These are phyloP conservation scores for Talaromyces sp. DNA, from an alignment of 2,329 filamentous ascomycete species.

Conservation along the genomic window DNA sequence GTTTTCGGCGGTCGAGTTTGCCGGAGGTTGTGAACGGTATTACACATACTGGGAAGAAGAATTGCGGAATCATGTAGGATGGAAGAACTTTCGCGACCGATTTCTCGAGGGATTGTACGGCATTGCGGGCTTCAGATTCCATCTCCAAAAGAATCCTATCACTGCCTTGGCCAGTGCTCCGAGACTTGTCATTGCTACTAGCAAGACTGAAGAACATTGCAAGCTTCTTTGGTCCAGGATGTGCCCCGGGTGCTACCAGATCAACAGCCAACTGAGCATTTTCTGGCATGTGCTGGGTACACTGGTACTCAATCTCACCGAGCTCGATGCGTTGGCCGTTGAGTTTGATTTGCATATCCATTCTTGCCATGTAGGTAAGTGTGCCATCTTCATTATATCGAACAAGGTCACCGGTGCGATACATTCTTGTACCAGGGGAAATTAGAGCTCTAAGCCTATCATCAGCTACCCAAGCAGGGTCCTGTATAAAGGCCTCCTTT, in stretches of 20 bases:
- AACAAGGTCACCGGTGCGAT: slow-evolving; percentile 35
- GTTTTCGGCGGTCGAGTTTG: slow-evolving; percentile 17
- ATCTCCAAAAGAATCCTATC: slow-evolving; percentile 29
- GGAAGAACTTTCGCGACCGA: slow-evolving; percentile 24
- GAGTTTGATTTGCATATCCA: slow-evolving; percentile 41
- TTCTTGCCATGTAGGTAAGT: slow-evolving; percentile 30
- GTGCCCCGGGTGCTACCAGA: slow-evolving; percentile 34
- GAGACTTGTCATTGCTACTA: slow-evolving; percentile 5
- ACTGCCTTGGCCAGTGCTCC: slow-evolving; percentile 2
- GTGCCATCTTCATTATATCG: slow-evolving; percentile 38
- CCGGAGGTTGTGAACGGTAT: slow-evolving; percentile 18
- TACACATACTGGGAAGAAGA: slow-evolving; percentile 12
- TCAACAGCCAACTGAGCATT: slow-evolving; percentile 45
- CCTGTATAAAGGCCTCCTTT: slow-evolving; percentile 32
- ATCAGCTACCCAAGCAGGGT: slow-evolving; percentile 32
- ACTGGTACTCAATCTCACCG: slow-evolving; percentile 40
- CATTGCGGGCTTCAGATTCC: slow-evolving; percentile 23
- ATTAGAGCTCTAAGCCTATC: slow-evolving; percentile 21
- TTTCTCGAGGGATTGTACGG: slow-evolving; percentile 26
- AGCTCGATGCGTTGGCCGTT: slow-evolving; percentile 45
- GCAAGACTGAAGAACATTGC: slow-evolving; percentile 35
- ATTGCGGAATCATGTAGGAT: slow-evolving; percentile 17
- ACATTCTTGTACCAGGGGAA: slow-evolving; percentile 24
- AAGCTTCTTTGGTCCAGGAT: slow-evolving; percentile 30
- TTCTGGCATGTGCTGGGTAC: slow-evolving; percentile 25